Evolutionary conservation across 1,284 basidiomycete species (phyloP), one percentile per base, ranked within the genome.

Genomic region (Tilletia walkeri): DNA sequence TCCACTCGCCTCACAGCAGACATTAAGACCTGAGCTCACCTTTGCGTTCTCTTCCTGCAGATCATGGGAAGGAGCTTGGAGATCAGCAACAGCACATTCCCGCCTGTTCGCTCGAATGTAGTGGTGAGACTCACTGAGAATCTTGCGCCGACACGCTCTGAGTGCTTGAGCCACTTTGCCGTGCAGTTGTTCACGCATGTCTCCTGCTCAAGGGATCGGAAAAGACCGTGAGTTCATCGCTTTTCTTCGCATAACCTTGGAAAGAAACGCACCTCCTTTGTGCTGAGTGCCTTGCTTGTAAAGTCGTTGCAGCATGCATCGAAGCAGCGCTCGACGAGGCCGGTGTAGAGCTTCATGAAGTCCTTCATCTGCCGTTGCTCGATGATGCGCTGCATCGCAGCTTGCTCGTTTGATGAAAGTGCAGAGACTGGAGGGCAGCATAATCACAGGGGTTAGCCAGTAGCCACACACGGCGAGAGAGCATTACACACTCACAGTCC

Each of bases 81-180:
- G 36, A 7, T 45, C 41, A 45, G 41, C 41, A 24, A 56, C 54
- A 5, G 2, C 7, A 56, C 10, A 24, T 34, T 9, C 50, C 1
- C 54, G 34, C 24, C 14, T 56, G 24, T 4, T 5, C 2, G 2
- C 4, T 24, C 54, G 20, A 30, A 6, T 56, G 6, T 1, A 30
- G 12, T 6, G 3, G 14, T 34, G 1, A 34, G 12, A 56, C 59
- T 63, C 59, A 63, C 81, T 24, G 78, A 75, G 84, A 96, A 97
- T 68, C 95, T 88, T 34, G 93, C 91, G 4, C 94, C 94, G 1
- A 96, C 91, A 70, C 95, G 88, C 84, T 98, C 95, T 36, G 94
- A 95, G 84, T 98, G 94, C 85, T 97, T 97, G 82, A 98, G 86
- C 87, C 96, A 98, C 86, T 98, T 99, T 86, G 96, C 94, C 53